Conservation (phyloP, 768 basidiomycete genomes). For the Rickenella mellea region DNA sequence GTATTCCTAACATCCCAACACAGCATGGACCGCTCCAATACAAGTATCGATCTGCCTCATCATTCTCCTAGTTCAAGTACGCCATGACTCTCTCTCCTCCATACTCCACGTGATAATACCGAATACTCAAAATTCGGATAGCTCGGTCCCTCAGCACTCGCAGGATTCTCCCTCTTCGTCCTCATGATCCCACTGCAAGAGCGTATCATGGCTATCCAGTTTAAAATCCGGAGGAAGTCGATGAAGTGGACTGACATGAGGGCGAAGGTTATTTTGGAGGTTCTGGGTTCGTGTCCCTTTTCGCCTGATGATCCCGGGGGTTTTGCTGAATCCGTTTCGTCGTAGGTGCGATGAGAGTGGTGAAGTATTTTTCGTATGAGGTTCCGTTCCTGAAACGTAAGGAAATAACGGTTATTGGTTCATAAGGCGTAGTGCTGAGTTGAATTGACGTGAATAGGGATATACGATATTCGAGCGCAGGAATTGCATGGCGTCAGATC, state of each 20-base stretch:
- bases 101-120: constrained; percentile 1
- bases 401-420: constrained; percentile 7
- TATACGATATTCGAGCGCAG: constrained; percentile 39
- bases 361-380: constrained; percentile 73
- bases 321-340: not conserved
- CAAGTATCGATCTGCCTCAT: constrained; percentile 52
- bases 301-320: not conserved
- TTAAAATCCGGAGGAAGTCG: constrained; percentile 39
- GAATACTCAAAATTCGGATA: constrained; percentile 16
- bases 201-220: constrained; percentile 50
- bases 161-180: constrained; percentile 60
- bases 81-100: constrained; percentile 6
- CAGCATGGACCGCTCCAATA: constrained; percentile 62
- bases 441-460: constrained; percentile 26
- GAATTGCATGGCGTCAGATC: constrained; percentile 47
- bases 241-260: constrained; percentile 58
- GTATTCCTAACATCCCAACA: not conserved
- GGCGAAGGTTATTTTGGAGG: constrained; percentile 55
- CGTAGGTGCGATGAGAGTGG: constrained; percentile 55
- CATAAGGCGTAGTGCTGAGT: not conserved
- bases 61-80: constrained; percentile 48
- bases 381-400: constrained; percentile 53
- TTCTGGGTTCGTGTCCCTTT: constrained; percentile 32
- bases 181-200: constrained; percentile 56
- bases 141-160: constrained; percentile 63